Base-by-base conservation (phyloP, 257 asterid genomes). In the Nyctanthes arbortristis region DNA sequence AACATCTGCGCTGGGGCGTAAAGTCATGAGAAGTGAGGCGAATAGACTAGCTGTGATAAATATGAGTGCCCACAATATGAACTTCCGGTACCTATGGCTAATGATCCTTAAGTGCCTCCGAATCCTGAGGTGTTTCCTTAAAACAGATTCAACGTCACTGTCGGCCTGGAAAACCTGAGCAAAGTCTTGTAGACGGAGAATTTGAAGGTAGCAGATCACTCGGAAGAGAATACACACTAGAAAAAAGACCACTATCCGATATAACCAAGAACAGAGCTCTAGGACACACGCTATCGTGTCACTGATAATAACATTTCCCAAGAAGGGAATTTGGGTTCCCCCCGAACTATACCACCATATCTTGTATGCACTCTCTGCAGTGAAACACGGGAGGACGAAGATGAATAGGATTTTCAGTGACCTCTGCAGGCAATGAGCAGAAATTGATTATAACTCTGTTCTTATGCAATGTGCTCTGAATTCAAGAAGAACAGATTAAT, bases 101-200 rank as follows among this genome's bases (percentile, higher is more conserved):
- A 88, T 94, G 37, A 91, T 85, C 85, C 85, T 64, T 24, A 94
- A 77, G 57, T 94, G 96, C 77, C 92, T 84, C 75, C 97, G 78
- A 79, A 94, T 88, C 57, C 99, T 81, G 57, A 91, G 86, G 78
- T 94, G 97, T 63, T 91, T 96, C 65, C 71, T 77, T 70, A 94
- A 39, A 72, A 94, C 90, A 0, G 95, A 76, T 59, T 86, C 95
- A 1, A 91, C 97, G 25, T 88, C 88, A 8, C 89, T 89, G 24
- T 88, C 86, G 7, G 73, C 75, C 5, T 86, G 88, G 75, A 94
- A 91, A 33, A 91, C 91, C 67, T 66, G 71, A 62, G 93, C 96
- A 43, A 94, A 94, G 77, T 94, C 97, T 70, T 88, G 87, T 24
- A 94, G 59, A 3, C 97, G 93, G 67, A 94, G 97, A 45, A 94